phyloP scores from a whole-genome alignment of 2,329 filamentous ascomycete species.

The Trichophyton rubrum region DNA sequence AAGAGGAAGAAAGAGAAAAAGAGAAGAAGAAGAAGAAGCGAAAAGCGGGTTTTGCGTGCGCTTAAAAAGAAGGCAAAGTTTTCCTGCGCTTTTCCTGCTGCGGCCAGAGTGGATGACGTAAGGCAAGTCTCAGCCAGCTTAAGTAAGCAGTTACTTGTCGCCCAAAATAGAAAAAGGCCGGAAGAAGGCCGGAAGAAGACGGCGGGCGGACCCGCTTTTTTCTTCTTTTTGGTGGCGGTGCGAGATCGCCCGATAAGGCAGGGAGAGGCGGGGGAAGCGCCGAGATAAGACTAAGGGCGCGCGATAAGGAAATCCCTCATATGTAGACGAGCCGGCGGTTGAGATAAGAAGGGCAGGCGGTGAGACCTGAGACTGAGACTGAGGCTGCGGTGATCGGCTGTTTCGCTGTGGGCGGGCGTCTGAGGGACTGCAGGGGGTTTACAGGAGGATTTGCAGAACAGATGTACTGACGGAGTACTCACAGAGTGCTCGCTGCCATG shows the following conservation, averaged over 20 bases:
- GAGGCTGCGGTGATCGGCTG: background rate
- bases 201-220: background rate
- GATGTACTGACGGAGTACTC: too few species aligned
- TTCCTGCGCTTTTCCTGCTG: background rate
- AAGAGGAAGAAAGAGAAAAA: background rate
- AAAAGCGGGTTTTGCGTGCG: background rate
- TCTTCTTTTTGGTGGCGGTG: background rate
- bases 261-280: background rate
- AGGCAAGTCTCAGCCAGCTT: background rate
- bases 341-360: background rate
- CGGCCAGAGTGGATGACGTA: background rate
- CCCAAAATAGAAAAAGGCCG: background rate
- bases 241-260: slow-evolving; percentile 1
- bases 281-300: background rate
- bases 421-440: too few species aligned
- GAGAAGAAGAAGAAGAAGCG: background rate
- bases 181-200: background rate
- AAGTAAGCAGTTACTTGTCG: background rate
- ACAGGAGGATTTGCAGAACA: too few species aligned
- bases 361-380: slow-evolving; percentile 1
- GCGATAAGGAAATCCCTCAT: background rate
- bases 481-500: too few species aligned
- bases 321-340: background rate
- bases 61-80: background rate
- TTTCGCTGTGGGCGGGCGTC: background rate